Base-by-base conservation (phyloP, 257 asterid species). In the Solanum medicagineum region DNA sequence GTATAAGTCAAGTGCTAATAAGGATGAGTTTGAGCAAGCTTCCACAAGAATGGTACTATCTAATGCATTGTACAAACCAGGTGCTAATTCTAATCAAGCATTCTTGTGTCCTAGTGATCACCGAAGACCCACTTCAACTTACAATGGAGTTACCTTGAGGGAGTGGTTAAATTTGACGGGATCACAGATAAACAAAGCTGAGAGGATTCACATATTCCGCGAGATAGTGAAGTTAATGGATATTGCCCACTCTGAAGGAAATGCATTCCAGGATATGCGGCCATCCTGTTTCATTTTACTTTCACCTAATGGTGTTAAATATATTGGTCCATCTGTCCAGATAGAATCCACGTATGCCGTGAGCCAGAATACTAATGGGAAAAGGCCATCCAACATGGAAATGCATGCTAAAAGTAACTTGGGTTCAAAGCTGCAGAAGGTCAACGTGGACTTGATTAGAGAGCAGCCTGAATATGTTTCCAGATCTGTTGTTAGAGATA, bases 231-330 rank as follows among this genome's bases (percentile, higher is more conserved):
- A 84, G 69, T 66, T 45, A 10, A 91, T 90, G 16, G 89, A 90
- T 83, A 36, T 15, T 56, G 75, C 86, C 2, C 93, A 90, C 65
- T 16, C 63, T 73, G 87, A 47, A 71, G 91, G 90, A 74, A 56
- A 81, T 24, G 88, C 84, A 53, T 84, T 90, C 62, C 45, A 87
- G 84, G 91, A 90, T 10, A 36, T 90, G n/a, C 56, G 86, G 22
- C 94, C 93, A 6, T 90, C 94, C 62, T 86, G 87, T 1, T 89
- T 92, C 66, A 81, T 74, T 11, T 75, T 92, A 19, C 80, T 74
- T 10, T 63, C 86, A 57, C 66, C 85, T 10, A 84, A 87, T 68
- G 81, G 84, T 49, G 86, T 89, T 81, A 86, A 88, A 55, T 91
- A 90, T 85, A 71, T 77, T 56, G 92, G 91, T 20, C 20, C 90